Evolutionary conservation across 1,139 yeast genomes (phyloP).

Genomic region (Meyerozyma carpophila): DNA sequence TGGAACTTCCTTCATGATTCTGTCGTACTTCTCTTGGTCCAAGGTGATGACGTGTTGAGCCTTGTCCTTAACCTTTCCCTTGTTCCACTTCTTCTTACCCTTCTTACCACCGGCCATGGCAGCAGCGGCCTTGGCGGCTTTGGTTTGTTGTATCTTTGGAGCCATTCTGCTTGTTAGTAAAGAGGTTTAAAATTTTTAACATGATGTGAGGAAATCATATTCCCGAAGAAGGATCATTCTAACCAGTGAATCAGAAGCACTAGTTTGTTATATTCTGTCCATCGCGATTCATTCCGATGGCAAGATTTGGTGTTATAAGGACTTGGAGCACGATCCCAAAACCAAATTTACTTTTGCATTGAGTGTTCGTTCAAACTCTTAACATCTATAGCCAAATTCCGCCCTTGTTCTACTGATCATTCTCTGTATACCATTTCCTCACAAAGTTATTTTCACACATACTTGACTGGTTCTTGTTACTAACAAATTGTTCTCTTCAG

Average conservation of each 20-base stretch:
- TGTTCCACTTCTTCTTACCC: slow-evolving; percentile 99
- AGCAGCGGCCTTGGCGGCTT: slow-evolving; percentile 99
- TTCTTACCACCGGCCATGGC: slow-evolving; percentile 99
- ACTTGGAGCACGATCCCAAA: too few species aligned
- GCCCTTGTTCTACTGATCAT: not conserved
- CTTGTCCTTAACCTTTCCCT: slow-evolving; percentile 99
- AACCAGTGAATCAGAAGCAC: too few species aligned
- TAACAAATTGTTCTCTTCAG: not conserved
- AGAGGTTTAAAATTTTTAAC: not conserved
- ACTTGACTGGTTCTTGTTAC: slow-evolving; percentile 1
- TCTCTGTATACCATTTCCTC: not conserved
- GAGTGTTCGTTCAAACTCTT: too few species aligned
- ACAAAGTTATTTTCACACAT: not conserved
- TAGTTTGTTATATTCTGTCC: too few species aligned
- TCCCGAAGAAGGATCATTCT: too few species aligned
- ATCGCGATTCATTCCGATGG: too few species aligned
- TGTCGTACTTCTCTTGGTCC: slow-evolving; percentile 98
- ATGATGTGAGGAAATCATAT: not conserved
- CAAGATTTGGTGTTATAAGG: too few species aligned
- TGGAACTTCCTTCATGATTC: slow-evolving; percentile 98
- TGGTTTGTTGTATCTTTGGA: slow-evolving; percentile 98
- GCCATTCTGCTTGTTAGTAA: slow-evolving; percentile 71
- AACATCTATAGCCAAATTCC: not conserved
- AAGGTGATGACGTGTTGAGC: slow-evolving; percentile 97
- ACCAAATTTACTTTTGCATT: too few species aligned